A percentile compares a stretch with the other conserved stretches of the same genome.
These are phyloP conservation scores for Saccharomyces jurei DNA, from an alignment of 805 yeast species.

Conservation along the genomic window DNA sequence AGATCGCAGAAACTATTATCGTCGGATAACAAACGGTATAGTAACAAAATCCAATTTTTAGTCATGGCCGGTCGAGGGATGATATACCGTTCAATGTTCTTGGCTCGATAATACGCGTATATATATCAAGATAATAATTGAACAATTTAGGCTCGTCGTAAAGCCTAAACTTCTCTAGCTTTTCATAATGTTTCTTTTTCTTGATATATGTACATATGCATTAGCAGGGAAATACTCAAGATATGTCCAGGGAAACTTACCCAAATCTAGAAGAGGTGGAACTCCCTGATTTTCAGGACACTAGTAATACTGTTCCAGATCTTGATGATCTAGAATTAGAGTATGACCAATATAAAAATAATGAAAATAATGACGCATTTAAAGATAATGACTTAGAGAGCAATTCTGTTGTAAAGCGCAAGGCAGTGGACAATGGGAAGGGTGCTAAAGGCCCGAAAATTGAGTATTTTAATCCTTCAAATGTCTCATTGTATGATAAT, in stretches of 20 bases:
- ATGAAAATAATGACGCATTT: background rate
- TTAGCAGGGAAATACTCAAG: background rate
- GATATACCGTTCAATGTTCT: background rate
- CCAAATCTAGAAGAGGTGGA: background rate
- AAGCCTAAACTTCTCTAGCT: background rate
- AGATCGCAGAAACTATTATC: background rate
- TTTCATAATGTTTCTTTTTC: background rate
- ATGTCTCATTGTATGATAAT: background rate
- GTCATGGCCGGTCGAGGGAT: background rate
- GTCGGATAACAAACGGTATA: background rate
- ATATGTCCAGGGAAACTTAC: background rate
- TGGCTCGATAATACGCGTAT: background rate
- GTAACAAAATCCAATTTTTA: background rate
- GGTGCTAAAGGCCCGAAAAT: slow-evolving; percentile 4
- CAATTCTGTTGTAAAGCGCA: background rate
- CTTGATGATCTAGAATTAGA: slow-evolving; percentile 25
- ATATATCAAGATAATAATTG: background rate
- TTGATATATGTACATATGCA: background rate
- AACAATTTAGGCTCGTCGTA: background rate
- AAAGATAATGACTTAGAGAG: background rate
- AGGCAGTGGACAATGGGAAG: background rate
- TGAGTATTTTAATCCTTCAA: slow-evolving; percentile 2
- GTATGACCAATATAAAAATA: slow-evolving; percentile 22
- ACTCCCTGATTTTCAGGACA: background rate
- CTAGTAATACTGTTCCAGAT: slow-evolving; percentile 3